Percentiles rank a stretch among this genome's conserved stretches.
Evolutionary conservation across 768 basidiomycete species (phyloP).

Genomic region (Russula foetens): DNA sequence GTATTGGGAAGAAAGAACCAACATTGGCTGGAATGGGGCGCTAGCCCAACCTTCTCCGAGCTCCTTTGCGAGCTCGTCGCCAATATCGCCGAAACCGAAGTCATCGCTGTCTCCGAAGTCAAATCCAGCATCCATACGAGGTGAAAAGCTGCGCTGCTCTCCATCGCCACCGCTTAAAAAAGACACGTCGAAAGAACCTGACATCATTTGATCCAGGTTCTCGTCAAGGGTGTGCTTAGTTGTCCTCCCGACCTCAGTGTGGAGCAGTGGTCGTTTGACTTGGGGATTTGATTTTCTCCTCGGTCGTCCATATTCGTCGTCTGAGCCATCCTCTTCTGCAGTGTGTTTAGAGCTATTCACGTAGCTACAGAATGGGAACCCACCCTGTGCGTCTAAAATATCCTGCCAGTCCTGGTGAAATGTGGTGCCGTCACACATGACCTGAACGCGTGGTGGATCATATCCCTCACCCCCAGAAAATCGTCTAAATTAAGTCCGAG

Average conservation of each 20-base stretch:
- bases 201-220: slow-evolving; percentile 57
- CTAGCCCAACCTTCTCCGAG: slow-evolving; percentile 63
- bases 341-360: background rate
- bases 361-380: background rate
- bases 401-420: slow-evolving; percentile 15
- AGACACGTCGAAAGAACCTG: slow-evolving; percentile 57
- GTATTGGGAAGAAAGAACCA: background rate
- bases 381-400: slow-evolving; percentile 14
- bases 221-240: slow-evolving; percentile 63
- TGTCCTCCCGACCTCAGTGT: slow-evolving; percentile 40
- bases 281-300: slow-evolving; percentile 27
- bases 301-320: slow-evolving; percentile 40
- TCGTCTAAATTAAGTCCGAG: slow-evolving; percentile 24
- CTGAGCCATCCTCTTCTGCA: slow-evolving; percentile 30
- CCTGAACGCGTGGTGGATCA: background rate
- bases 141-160: slow-evolving; percentile 41
- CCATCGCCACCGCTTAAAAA: slow-evolving; percentile 34
- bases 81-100: slow-evolving; percentile 50
- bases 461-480: slow-evolving; percentile 14
- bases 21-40: slow-evolving; percentile 23
- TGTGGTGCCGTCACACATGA: background rate
- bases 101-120: slow-evolving; percentile 39
- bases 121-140: slow-evolving; percentile 42
- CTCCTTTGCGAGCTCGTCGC: slow-evolving; percentile 68
- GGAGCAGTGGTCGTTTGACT: slow-evolving; percentile 25